Evolutionary conservation across 192 early-diverging fungal species (phyloP).

Genomic region (Coemansia sp.): DNA sequence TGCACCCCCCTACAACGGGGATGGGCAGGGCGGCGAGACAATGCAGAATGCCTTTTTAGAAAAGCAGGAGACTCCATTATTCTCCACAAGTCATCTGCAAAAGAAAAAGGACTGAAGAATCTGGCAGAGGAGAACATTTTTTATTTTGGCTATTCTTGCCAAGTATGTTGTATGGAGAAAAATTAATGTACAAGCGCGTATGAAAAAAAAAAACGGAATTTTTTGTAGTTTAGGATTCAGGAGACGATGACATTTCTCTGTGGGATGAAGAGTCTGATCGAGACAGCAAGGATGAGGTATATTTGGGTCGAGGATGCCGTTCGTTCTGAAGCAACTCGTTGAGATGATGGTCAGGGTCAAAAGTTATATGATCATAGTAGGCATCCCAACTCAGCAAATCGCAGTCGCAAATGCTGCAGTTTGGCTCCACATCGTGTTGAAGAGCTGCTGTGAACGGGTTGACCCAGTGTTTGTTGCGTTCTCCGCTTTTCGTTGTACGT

Average conservation of each 20-base stretch:
- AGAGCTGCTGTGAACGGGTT: conserved; percentile 15
- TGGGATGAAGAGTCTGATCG: conserved; percentile 10
- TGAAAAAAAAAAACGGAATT: neutral
- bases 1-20: no score
- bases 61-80: no score
- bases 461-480: conserved; percentile 10
- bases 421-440: conserved; percentile 19
- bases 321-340: conserved; percentile 5
- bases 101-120: no score
- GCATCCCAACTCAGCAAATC: conserved; percentile 38
- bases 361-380: conserved; percentile 44
- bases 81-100: no score
- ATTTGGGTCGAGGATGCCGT: conserved; percentile 4
- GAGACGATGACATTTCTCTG: conserved; percentile 3
- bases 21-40: no score
- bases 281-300: conserved; percentile 2
- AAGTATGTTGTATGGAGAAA: no score
- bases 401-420: conserved; percentile 27
- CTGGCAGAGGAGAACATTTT: no score
- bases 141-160: no score
- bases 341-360: conserved; percentile 30
- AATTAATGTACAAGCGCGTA: no score
- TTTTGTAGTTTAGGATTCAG: neutral
- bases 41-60: no score
- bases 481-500: no score